Conservation (phyloP, 805 yeast genomes). For the Saturnispora kantuleensis region DNA sequence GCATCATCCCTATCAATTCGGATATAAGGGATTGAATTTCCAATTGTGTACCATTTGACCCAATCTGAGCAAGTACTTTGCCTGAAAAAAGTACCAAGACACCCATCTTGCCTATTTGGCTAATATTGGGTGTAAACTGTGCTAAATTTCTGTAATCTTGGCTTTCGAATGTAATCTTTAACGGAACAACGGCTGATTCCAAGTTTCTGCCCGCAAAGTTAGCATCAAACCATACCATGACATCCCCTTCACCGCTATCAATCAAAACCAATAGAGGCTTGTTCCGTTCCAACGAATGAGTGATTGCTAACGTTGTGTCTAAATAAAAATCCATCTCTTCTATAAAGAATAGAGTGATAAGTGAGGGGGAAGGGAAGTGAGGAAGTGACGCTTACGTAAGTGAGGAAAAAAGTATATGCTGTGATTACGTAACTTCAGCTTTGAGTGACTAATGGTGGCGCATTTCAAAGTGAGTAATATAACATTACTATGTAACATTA, state of each 20-base stretch:
- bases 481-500: too few species aligned
- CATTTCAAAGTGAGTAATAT: too few species aligned
- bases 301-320: conserved; percentile 29
- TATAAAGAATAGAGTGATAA: neutral
- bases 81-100: conserved; percentile 45
- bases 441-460: too few species aligned
- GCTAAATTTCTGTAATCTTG: conserved; percentile 38
- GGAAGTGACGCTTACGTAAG: neutral
- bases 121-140: conserved; percentile 40
- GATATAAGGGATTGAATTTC: conserved; percentile 1
- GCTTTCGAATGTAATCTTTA: conserved; percentile 33
- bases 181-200: conserved; percentile 25
- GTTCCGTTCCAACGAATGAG: conserved; percentile 26
- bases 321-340: conserved; percentile 10
- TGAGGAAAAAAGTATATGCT: too few species aligned
- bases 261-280: conserved; percentile 34
- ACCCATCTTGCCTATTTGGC: conserved; percentile 40
- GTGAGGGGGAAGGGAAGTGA: neutral
- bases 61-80: conserved; percentile 3
- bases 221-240: conserved; percentile 4
- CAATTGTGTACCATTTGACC: neutral
- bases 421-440: too few species aligned
- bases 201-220: neutral
- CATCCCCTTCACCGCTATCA: conserved; percentile 19
- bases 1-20: neutral